Evolutionary conservation across 2,329 filamentous ascomycete genomes (phyloP), one percentile per base, ranked within the genome.

Genomic region (Thielaviopsis ethacetica): DNA sequence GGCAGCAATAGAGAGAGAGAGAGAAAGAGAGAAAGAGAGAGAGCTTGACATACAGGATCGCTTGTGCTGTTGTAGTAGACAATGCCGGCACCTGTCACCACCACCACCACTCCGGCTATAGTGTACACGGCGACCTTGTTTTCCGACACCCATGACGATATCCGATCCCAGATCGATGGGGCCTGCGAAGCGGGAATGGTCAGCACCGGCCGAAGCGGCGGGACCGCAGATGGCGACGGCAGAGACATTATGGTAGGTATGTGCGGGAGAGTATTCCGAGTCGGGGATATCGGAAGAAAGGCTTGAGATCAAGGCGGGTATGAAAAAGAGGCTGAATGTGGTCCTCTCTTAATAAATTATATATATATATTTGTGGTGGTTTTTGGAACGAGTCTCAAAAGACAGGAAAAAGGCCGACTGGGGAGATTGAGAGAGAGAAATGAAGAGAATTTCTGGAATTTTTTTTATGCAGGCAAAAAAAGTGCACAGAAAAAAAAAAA

Each of bases 41-140:
- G 17, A n/a, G 38, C n/a, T 15, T 15, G 60, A 71, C 75, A 66
- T 74, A 84, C 81, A 65, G 77, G 73, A 65, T 79, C 76, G 63
- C 71, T 75, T 63, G 75, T 86, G 65, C 95, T 61, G 56, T 61
- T 77, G 72, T 96, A 97, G 77, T 97, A 98, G 68, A 95, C 85
- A 51, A 88, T 88, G 65, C 93, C 91, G 38, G 91, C 91, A 62
- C 88, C 88, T 15, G 89, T 93, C 59, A 95, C 87, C 51, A 96
- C 89, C 54, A 95, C 81, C 58, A 91, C 91, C 62, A 95, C 87
- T 67, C 93, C 93, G 59, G 91, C 93, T 73, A 97, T 88, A 65
- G 93, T 96, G 73, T 96, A 98, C 63, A 95, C 91, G 58, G 91
- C 80, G 54, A 88, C 86, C 76, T 96, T 97, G 75, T 98, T 91